A percentile compares a stretch with the other conserved stretches of the same genome.
These are phyloP conservation scores for Talaromyces stipitatus DNA, from an alignment of 495 filamentous ascomycete species.

Conservation along the genomic window DNA sequence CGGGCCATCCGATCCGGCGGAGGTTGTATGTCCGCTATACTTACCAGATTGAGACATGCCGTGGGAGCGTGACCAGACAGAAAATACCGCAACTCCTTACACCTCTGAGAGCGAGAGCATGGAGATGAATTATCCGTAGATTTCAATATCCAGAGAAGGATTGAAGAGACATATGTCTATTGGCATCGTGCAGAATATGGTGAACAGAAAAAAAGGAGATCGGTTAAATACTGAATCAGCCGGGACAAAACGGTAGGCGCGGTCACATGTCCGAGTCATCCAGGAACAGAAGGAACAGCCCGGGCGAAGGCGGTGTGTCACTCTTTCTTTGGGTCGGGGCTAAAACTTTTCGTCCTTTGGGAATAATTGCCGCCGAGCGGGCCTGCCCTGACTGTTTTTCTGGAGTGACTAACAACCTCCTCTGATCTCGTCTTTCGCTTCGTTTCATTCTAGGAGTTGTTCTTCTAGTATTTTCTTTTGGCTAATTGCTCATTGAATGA, in stretches of 20 bases:
- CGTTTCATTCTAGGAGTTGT: background rate
- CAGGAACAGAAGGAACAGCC: background rate
- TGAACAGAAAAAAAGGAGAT: background rate
- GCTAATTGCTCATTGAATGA: background rate
- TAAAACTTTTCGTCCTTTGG: background rate
- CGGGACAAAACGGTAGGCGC: too few species aligned
- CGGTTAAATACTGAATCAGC: background rate
- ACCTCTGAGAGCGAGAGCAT: background rate
- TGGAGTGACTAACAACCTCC: background rate
- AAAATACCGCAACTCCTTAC: background rate
- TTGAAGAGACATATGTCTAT: background rate
- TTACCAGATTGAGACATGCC: background rate
- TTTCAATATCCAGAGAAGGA: background rate
- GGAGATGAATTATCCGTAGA: background rate
- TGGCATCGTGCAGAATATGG: too few species aligned
- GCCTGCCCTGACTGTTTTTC: background rate
- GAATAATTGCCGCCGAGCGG: slow-evolving; percentile 2
- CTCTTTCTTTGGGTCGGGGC: background rate
- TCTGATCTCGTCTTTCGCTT: background rate
- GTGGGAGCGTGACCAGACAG: background rate
- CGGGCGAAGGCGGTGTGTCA: background rate
- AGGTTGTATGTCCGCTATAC: background rate
- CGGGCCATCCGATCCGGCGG: background rate
- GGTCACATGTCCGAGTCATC: background rate
- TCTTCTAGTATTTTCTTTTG: background rate